These are phyloP conservation scores for Pseudogymnoascus sp. DNA, from an alignment of 2,329 filamentous ascomycete genomes.

Conservation along the genomic window DNA sequence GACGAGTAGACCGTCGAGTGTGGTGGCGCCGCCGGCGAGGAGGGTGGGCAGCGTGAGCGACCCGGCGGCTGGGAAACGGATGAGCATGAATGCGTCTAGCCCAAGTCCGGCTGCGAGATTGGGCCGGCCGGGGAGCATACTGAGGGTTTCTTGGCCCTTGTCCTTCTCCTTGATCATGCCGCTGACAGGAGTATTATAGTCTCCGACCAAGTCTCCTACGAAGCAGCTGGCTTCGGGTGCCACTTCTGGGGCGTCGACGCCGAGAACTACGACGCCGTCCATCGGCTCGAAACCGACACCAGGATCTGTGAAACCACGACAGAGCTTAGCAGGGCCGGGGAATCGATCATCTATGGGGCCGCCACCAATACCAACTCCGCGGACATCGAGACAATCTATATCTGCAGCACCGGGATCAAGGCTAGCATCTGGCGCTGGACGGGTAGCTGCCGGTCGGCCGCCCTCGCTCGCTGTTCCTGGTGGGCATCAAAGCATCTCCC, in stretches of 20 bases:
- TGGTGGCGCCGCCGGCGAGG: slow-evolving; percentile 25
- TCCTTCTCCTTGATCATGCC: slow-evolving; percentile 6
- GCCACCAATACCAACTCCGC: slow-evolving; percentile 34
- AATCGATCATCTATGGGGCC: slow-evolving; percentile 62
- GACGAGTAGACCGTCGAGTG: slow-evolving; percentile 39
- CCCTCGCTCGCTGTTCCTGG: slow-evolving; percentile 15
- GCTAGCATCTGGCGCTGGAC: slow-evolving; percentile 20
- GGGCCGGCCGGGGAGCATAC: slow-evolving; percentile 46
- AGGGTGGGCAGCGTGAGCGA: slow-evolving; percentile 43
- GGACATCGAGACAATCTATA: slow-evolving; percentile 34
- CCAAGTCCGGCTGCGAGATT: slow-evolving; percentile 60
- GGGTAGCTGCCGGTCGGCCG: slow-evolving; percentile 23
- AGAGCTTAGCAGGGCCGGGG: slow-evolving; percentile 37
- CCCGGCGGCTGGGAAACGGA: slow-evolving; percentile 50
- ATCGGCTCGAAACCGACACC: slow-evolving; percentile 39
- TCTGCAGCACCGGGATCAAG: slow-evolving; percentile 28
- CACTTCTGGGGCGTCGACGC: slow-evolving; percentile 49
- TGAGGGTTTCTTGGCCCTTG: slow-evolving; percentile 40
- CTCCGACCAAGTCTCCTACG: slow-evolving; percentile 71
- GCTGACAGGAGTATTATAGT: slow-evolving; percentile 41
- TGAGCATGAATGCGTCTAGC: slow-evolving; percentile 65
- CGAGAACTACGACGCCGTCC: slow-evolving; percentile 59
- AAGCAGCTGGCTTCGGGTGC: slow-evolving; percentile 57
- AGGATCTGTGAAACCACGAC: slow-evolving; percentile 41
- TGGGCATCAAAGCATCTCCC: slow-evolving; percentile 12